phyloP scores from a whole-genome alignment of 805 yeast genomes.

The Teunomyces gatunensis region DNA sequence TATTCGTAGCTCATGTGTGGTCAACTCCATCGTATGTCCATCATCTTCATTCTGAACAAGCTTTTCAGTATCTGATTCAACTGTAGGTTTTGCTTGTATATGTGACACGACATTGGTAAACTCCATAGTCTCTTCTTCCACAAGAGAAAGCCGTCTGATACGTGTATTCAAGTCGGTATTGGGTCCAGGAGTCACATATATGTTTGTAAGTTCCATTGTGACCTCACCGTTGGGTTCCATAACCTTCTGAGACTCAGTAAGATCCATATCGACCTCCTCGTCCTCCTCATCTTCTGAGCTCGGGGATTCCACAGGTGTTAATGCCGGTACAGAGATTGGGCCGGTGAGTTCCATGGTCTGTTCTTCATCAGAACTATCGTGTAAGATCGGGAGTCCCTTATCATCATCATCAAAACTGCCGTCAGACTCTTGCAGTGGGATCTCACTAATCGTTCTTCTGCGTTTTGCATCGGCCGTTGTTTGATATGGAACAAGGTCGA shows the following conservation, averaged over 20 bases:
- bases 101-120: constrained; percentile 2
- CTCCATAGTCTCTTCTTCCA: constrained; percentile 8
- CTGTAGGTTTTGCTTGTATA: neutral
- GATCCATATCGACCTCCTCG: constrained; percentile 24
- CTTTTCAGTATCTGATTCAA: neutral
- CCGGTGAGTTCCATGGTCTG: constrained; percentile 28
- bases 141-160: neutral
- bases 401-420: constrained; percentile 6
- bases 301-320: neutral
- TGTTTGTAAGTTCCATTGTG: constrained; percentile 11
- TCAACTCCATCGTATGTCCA: neutral
- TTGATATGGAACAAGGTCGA: constrained; percentile 33
- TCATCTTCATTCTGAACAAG: neutral
- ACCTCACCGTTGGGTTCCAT: constrained; percentile 3
- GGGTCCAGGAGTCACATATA: neutral
- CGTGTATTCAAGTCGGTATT: neutral
- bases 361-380: constrained; percentile 27
- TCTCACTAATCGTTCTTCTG: constrained; percentile 27
- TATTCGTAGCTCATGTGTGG: neutral
- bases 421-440: constrained; percentile 11
- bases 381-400: constrained; percentile 15
- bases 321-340: neutral
- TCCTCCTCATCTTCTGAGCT: constrained; percentile 11
- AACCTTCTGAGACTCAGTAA: constrained; percentile 10
- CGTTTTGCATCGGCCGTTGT: constrained; percentile 15